Evolutionary conservation across 257 asterid genomes (phyloP), one percentile per base, ranked within the genome.

Genomic region (Avicennia marina): DNA sequence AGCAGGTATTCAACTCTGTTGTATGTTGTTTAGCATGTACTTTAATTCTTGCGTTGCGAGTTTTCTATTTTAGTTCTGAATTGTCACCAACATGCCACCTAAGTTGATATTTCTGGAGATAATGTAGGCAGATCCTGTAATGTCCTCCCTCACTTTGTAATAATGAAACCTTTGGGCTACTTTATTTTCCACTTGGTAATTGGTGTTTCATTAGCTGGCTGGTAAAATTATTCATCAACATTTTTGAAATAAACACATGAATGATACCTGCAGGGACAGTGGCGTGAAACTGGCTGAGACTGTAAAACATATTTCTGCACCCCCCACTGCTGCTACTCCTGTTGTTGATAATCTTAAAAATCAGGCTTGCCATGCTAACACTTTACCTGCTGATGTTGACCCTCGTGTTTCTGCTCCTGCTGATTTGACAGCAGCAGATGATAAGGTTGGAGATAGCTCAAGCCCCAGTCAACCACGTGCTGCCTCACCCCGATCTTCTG

Each of bases 271-370:
- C 86, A 90, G 96, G 87, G 81, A 52, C 38, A 63, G 66, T 60
- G 78, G 65, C 32, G 50, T 84, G 58, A 84, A 78, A 69, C 64
- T 75, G 56, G 90, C 95, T 2, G 96, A 87, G 76, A 75, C 78
- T 39, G 87, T 87, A 58, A 64, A 68, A 52, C 80, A 66, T 72
- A 55, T 62, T 55, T 56, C 75, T 64, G 60, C 69, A 46, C 66
- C 70, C 61, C 56, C 75, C 49, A 48, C 60, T 61, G 54, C 70
- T 39, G 65, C 86, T 50, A 64, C 68, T 72, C 60, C 63, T 20
- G 57, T 44, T 24, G 69, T 68, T 62, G 56, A 41, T 55, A 60
- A 56, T 56, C 69, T 56, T 18, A 53, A 57, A 50, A 48, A 74
- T 58, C 52, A 38, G 39, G 62, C 41, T 50, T 22, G 48, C 27